These are phyloP conservation scores for Pythium phragmitis DNA, from an alignment of 352 stramenopile genomes.

Conservation along the genomic window DNA sequence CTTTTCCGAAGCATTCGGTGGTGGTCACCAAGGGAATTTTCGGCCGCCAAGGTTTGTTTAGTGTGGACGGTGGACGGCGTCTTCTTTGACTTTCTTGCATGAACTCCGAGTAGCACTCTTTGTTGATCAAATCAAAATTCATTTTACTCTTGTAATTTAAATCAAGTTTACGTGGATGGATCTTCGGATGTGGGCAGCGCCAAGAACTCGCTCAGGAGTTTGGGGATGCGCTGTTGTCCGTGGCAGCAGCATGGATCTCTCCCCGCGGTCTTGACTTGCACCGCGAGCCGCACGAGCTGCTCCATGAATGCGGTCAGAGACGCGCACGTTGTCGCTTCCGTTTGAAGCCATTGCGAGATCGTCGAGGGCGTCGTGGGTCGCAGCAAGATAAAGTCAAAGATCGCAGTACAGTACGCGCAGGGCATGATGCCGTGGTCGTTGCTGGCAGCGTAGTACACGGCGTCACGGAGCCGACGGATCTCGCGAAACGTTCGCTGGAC, in stretches of 20 bases:
- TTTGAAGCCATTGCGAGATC: constrained; percentile 9
- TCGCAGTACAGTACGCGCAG: constrained; percentile 18
- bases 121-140: neutral
- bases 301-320: constrained; percentile 17
- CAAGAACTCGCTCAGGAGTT: constrained; percentile 13
- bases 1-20: too few relatives aligned
- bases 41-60: too few relatives aligned
- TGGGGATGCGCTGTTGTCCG: constrained; percentile 11
- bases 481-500: constrained; percentile 4
- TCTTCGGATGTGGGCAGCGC: neutral
- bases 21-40: too few relatives aligned
- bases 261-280: constrained; percentile 18
- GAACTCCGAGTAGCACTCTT: neutral
- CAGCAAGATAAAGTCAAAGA: constrained; percentile 18
- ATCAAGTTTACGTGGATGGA: neutral
- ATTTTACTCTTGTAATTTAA: neutral
- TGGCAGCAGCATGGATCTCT: neutral
- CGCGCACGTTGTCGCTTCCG: constrained; percentile 2
- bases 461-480: constrained; percentile 20
- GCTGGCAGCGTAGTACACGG: constrained; percentile 21
- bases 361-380: constrained; percentile 6
- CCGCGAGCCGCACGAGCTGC: constrained; percentile 12
- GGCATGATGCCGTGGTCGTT: constrained; percentile 16
- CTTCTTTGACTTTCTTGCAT: neutral
- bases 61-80: too few relatives aligned